Base-by-base conservation (phyloP, 805 yeast species). In the Cyberlindnera samutprakarnensis region DNA sequence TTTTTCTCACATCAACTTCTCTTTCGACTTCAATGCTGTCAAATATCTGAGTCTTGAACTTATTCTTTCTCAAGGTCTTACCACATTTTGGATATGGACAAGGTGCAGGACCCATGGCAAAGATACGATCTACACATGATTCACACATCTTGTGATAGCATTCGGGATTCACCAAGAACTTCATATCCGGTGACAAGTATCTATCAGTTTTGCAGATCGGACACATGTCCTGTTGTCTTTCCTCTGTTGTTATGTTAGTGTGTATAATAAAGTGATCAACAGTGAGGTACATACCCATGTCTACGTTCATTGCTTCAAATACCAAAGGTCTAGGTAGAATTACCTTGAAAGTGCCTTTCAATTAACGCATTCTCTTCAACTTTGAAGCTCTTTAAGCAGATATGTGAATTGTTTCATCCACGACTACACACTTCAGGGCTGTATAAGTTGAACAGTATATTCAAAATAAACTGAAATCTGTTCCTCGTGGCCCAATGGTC, bases 121-220 rank as follows among this genome's bases (percentile, higher is more conserved):
- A 92, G 33, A 92, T 88, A 43, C 98, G 71, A 57, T 92, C 97
- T 26, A 90, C 97, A 61, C 98, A 92, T 2, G 94, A 77, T 46
- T 82, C 96, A 61, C 99, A 92, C 57, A 92, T 90, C 65, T 86
- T 90, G 54, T 92, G 99, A 54, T 92, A 92, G 60, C 99, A 92
- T 56, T 92, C 98, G 0, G 97, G 95, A 49, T 92, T 92, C 42
- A 92, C 87, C 34, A 90, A 72, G 53, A 92, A 90, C 43, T 71
- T 76, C 79, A 92, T 82, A 46, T 88, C 86, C 17, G 97, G 97
- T 27, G 95, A 85, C 39, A 92, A 67, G 56, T 92, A 92, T 54
- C 88, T 66, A 59, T 90, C 95, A 28, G 96, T 86, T 60, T 90
- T 86, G 68, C 99, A 92, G 49, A 92, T 86, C 19, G 97, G 97